These are phyloP conservation scores for Parachaetomium inaequale DNA, from an alignment of 495 filamentous ascomycete species.

Conservation along the genomic window DNA sequence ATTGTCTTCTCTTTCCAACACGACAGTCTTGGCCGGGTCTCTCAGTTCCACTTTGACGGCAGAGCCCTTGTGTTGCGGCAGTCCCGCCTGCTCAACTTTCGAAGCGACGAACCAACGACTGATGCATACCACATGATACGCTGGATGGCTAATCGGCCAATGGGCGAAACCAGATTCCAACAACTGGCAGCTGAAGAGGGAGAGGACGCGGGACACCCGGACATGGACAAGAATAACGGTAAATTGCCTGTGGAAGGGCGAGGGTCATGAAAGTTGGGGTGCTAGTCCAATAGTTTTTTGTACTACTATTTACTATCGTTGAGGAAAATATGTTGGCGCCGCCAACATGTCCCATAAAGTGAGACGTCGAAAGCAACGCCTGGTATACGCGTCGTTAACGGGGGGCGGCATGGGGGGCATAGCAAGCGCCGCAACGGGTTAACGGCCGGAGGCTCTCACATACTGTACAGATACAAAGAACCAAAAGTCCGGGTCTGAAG, in stretches of 20 bases:
- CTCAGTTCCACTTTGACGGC: constrained; percentile 8
- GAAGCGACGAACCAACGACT: neutral
- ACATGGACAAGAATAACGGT: neutral
- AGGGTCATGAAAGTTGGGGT: neutral
- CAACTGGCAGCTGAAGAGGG: neutral
- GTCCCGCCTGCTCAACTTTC: constrained; percentile 5
- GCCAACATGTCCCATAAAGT: too few species aligned
- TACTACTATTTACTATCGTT: too few species aligned
- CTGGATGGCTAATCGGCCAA: constrained; percentile 6
- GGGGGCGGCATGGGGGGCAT: too few species aligned
- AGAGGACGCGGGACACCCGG: neutral
- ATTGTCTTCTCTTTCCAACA: constrained; percentile 12
- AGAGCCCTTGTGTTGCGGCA: constrained; percentile 2
- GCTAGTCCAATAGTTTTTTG: too few species aligned
- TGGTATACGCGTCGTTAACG: too few species aligned
- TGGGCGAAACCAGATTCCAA: constrained; percentile 1
- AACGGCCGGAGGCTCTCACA: too few species aligned
- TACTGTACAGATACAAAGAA: too few species aligned
- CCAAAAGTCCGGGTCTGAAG: too few species aligned
- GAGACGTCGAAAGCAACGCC: too few species aligned
- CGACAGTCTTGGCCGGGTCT: neutral
- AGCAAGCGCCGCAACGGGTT: too few species aligned
- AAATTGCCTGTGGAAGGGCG: neutral
- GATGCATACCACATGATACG: constrained; percentile 8
- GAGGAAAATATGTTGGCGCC: too few species aligned